Conservation (phyloP, 345 rosid species). For the Gossypium herbaceum region DNA sequence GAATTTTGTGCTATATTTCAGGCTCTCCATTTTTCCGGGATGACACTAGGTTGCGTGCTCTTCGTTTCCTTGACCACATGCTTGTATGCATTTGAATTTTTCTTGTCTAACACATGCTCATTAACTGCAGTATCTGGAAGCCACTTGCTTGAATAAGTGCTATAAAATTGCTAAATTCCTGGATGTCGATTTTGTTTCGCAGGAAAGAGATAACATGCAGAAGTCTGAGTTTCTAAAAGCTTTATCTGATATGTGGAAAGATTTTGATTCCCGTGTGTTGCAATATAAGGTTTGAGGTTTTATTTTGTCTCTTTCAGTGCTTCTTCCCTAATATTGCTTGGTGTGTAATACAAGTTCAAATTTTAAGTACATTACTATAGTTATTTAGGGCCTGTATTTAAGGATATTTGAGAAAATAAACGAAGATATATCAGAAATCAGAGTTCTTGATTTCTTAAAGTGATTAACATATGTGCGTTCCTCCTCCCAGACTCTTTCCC, state of each 20-base stretch:
- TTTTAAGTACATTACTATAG: not conserved
- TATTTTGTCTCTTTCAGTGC: not conserved
- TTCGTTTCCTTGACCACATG: slow-evolving; percentile 97
- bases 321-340: not conserved
- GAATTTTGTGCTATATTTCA: slow-evolving; percentile 28
- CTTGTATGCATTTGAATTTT: slow-evolving; percentile 58
- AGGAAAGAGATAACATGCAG: slow-evolving; percentile 98
- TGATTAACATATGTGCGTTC: not conserved
- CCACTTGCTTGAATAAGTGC: slow-evolving; percentile 9
- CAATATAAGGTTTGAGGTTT: slow-evolving; percentile 77
- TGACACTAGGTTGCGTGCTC: slow-evolving; percentile 96
- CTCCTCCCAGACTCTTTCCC: not conserved
- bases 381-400: not conserved
- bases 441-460: not conserved
- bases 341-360: not conserved
- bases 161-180: slow-evolving; percentile 6
- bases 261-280: slow-evolving; percentile 91
- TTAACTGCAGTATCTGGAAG: slow-evolving; percentile 9
- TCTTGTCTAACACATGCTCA: slow-evolving; percentile 15
- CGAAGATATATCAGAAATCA: not conserved
- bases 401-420: not conserved
- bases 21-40: slow-evolving; percentile 86
- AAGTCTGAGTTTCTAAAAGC: slow-evolving; percentile 97
- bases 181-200: slow-evolving; percentile 23
- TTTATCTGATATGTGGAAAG: slow-evolving; percentile 98